Evolutionary conservation across 2,329 filamentous ascomycete genomes (phyloP).

Genomic region (Fusarium sp.): DNA sequence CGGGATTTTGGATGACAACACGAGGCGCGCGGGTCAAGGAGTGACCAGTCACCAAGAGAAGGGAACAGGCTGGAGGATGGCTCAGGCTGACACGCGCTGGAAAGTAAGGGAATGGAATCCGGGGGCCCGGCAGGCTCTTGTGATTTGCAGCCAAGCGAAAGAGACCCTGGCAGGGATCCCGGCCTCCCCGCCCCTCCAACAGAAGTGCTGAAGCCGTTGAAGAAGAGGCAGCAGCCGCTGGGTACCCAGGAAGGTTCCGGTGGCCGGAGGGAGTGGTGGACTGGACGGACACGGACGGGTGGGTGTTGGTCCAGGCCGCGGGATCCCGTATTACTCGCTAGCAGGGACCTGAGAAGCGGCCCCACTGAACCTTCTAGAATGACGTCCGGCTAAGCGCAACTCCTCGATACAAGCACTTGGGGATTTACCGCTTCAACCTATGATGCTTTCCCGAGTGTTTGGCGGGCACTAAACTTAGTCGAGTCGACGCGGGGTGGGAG

Average conservation of each 20-base stretch:
- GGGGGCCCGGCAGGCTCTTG: conserved; percentile 29
- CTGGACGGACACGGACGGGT: not conserved
- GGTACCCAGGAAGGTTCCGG: not conserved
- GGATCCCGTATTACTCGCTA: not conserved
- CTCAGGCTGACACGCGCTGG: conserved; percentile 15
- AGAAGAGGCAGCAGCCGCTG: conserved; percentile 1
- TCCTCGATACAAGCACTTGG: conserved; percentile 46
- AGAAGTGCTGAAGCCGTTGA: conserved; percentile 14
- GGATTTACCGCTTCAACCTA: not conserved
- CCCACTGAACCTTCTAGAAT: conserved; percentile 63
- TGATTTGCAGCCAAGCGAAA: conserved; percentile 42
- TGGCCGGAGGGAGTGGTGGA: conserved; percentile 1
- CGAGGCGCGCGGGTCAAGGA: not conserved
- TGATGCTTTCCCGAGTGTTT: conserved; percentile 23
- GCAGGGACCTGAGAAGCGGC: conserved; percentile 28
- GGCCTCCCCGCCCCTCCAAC: conserved; percentile 10
- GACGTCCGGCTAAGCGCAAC: conserved; percentile 51
- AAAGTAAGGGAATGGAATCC: conserved; percentile 16
- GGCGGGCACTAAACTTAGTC: conserved; percentile 43
- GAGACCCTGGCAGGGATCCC: conserved; percentile 4
- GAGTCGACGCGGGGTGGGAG: conserved; percentile 27
- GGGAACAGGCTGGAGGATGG: conserved; percentile 16
- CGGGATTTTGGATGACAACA: conserved; percentile 1
- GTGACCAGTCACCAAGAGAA: not conserved
- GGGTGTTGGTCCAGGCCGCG: conserved; percentile 11